Evolutionary conservation across 2,329 filamentous ascomycete genomes (phyloP).

Genomic region (Neopestalotiopsis sp.): DNA sequence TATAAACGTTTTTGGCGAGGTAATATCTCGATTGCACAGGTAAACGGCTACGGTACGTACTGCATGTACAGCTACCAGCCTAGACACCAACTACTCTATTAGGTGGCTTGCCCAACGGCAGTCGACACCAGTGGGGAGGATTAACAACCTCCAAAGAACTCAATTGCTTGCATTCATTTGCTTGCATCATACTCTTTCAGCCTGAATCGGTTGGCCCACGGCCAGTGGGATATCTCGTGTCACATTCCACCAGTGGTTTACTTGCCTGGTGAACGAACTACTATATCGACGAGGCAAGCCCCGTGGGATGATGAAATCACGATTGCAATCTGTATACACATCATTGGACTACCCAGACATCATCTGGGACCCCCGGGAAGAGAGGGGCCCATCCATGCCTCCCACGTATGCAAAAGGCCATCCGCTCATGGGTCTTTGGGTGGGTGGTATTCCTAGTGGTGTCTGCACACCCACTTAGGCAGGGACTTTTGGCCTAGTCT

Average conservation of each 20-base stretch:
- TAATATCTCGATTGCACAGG: not conserved
- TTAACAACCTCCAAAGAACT: not conserved
- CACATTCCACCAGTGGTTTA: not conserved
- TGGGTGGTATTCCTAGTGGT: conserved; percentile 1
- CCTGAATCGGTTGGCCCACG: conserved; percentile 7
- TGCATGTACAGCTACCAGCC: not conserved
- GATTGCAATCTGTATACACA: conserved; percentile 3
- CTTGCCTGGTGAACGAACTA: not conserved
- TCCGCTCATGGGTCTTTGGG: not conserved
- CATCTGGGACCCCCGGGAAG: not conserved
- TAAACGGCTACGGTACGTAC: not conserved
- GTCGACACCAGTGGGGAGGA: conserved; percentile 1
- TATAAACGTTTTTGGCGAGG: not conserved
- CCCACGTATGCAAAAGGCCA: not conserved
- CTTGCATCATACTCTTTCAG: conserved; percentile 5
- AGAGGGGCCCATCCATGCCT: not conserved
- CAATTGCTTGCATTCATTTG: not conserved
- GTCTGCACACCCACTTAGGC: conserved; percentile 2
- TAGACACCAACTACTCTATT: no score
- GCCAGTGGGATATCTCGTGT: not conserved
- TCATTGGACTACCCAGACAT: conserved; percentile 4
- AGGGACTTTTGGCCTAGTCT: conserved; percentile 18
- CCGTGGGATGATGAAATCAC: conserved; percentile 8
- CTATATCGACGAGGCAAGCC: not conserved
- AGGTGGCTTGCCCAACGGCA: not conserved